Evolutionary conservation across 1,139 yeast genomes (phyloP).

Genomic region (Zygoascus sp.): DNA sequence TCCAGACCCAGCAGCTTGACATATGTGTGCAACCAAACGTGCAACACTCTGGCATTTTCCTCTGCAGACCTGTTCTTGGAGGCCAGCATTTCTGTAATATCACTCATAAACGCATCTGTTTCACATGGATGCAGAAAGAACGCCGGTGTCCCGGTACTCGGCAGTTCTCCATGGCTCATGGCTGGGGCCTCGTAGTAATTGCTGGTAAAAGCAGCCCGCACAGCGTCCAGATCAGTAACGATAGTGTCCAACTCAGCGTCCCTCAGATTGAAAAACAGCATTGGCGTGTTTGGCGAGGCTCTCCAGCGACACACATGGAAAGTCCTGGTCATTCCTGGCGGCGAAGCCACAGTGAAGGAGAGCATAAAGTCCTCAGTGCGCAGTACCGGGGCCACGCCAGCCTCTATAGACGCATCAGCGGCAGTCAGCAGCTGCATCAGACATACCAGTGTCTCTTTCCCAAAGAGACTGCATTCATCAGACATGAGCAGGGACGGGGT

Average conservation of each 20-base stretch:
- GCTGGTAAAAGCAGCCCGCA: slow-evolving; percentile 19
- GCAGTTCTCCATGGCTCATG: slow-evolving; percentile 35
- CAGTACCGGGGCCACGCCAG: not conserved
- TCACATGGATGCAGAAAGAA: slow-evolving; percentile 39
- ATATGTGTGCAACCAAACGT: slow-evolving; percentile 29
- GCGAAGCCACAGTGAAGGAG: not conserved
- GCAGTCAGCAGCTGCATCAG: not conserved
- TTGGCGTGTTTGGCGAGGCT: slow-evolving; percentile 31
- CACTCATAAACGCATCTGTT: slow-evolving; percentile 26
- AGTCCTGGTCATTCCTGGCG: not conserved
- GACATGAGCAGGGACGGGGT: too few species aligned
- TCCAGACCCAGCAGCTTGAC: slow-evolving; percentile 24
- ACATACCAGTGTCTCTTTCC: not conserved
- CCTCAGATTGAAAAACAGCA: slow-evolving; percentile 28
- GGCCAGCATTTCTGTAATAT: slow-evolving; percentile 9
- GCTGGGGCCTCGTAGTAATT: slow-evolving; percentile 9
- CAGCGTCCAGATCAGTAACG: slow-evolving; percentile 20
- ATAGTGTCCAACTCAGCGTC: slow-evolving; percentile 9
- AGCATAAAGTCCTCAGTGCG: not conserved
- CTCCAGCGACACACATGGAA: slow-evolving; percentile 28
- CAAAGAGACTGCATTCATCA: too few species aligned
- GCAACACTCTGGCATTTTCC: slow-evolving; percentile 11
- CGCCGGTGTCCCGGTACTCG: slow-evolving; percentile 29
- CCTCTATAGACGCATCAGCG: not conserved
- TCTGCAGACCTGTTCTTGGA: not conserved